A percentile compares a stretch with the other conserved stretches of the same genome.
Evolutionary conservation across 1,284 basidiomycete genomes (phyloP).

Genomic region (Meripilus lineatus): DNA sequence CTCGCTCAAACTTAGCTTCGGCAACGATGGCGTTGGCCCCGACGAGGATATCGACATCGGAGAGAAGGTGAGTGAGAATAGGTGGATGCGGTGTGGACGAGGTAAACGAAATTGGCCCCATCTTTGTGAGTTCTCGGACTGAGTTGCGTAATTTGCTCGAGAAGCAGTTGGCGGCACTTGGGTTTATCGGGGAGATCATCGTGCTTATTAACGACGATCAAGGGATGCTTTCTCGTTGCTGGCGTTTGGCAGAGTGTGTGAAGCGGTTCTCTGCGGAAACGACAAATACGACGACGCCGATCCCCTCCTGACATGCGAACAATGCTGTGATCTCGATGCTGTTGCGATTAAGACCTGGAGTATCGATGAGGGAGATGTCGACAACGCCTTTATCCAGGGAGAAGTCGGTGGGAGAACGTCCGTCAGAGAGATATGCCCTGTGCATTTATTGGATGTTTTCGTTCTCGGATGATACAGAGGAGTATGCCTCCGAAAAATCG

Average conservation of each 20-base stretch:
- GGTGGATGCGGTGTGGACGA: slow-evolving; percentile 94
- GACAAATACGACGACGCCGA: slow-evolving; percentile 98
- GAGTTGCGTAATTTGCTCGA: slow-evolving; percentile 93
- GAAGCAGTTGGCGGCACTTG: slow-evolving; percentile 83
- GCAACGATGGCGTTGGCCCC: slow-evolving; percentile 87
- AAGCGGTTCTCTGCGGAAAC: slow-evolving; percentile 99
- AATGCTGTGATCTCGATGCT: slow-evolving; percentile 94
- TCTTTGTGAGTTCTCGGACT: slow-evolving; percentile 92
- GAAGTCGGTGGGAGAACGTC: slow-evolving; percentile 70
- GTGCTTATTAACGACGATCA: slow-evolving; percentile 99
- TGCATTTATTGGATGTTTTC: slow-evolving; percentile 69
- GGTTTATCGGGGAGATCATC: slow-evolving; percentile 96
- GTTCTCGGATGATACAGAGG: slow-evolving; percentile 76
- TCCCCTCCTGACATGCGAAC: slow-evolving; percentile 96
- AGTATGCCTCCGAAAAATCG: slow-evolving; percentile 77
- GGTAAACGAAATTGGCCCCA: slow-evolving; percentile 92
- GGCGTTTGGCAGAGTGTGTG: slow-evolving; percentile 91
- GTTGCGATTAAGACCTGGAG: slow-evolving; percentile 96
- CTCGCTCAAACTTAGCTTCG: slow-evolving; percentile 72
- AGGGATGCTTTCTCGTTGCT: slow-evolving; percentile 97
- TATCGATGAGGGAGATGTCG: slow-evolving; percentile 98
- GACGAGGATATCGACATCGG: slow-evolving; percentile 86
- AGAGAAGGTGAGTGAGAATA: slow-evolving; percentile 87
- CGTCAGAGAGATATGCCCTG: slow-evolving; percentile 82
- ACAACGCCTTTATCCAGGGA: slow-evolving; percentile 95